Percentiles rank a stretch among this genome's conserved stretches.
These are phyloP conservation scores for Rhynchosporium graminicola DNA, from an alignment of 2,329 filamentous ascomycete genomes.

Conservation along the genomic window DNA sequence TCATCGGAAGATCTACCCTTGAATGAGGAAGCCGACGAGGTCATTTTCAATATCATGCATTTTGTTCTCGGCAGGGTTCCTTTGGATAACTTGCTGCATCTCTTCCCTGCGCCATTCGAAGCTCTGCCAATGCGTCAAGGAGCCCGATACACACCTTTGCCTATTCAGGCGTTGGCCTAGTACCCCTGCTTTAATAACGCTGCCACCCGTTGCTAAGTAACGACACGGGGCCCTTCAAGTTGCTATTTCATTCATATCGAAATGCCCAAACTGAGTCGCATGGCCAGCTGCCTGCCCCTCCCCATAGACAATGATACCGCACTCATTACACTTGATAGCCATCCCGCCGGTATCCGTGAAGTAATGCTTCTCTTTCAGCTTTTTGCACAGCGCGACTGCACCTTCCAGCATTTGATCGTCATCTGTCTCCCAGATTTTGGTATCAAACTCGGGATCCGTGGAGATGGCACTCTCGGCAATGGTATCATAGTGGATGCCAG, in stretches of 20 bases:
- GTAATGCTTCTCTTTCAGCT: slow-evolving; percentile 74
- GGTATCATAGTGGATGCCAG: slow-evolving; percentile 90
- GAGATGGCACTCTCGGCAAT: slow-evolving; percentile 71
- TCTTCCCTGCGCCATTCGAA: not conserved
- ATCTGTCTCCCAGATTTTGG: slow-evolving; percentile 55
- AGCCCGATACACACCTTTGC: too few species aligned
- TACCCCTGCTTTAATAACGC: too few species aligned
- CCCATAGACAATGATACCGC: slow-evolving; percentile 68
- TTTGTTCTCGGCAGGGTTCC: not conserved
- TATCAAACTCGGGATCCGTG: slow-evolving; percentile 72
- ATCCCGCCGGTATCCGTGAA: slow-evolving; percentile 87
- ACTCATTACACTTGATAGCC: slow-evolving; percentile 74
- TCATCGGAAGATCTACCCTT: too few species aligned
- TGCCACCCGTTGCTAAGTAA: too few species aligned
- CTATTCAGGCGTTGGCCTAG: too few species aligned
- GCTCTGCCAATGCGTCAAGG: too few species aligned
- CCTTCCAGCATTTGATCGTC: slow-evolving; percentile 70
- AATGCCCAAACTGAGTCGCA: slow-evolving; percentile 60
- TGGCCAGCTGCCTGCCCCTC: slow-evolving; percentile 63
- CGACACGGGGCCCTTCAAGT: not conserved
- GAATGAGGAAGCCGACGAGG: too few species aligned
- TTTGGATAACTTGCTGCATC: not conserved
- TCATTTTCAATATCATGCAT: not conserved
- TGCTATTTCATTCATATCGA: slow-evolving; percentile 55
- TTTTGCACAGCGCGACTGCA: slow-evolving; percentile 63